Conservation (phyloP, 805 yeast genomes). For the Priceomyces melissophilus region DNA sequence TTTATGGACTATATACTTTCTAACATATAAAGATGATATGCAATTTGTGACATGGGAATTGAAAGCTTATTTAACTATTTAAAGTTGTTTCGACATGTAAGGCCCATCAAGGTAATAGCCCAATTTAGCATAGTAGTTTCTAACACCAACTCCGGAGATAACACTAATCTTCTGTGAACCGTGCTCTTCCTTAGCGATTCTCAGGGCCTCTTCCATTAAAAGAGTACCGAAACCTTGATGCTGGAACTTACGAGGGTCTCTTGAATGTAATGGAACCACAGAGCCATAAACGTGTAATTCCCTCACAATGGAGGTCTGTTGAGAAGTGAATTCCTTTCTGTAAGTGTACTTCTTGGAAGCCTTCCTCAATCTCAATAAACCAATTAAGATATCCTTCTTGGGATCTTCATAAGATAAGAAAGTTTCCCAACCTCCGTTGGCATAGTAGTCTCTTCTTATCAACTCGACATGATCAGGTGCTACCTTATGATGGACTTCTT, state of each 20-base stretch:
- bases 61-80: slow-evolving; percentile 6
- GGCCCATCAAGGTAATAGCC: slow-evolving; percentile 96
- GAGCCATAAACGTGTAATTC: slow-evolving; percentile 97
- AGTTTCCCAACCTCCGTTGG: slow-evolving; percentile 99
- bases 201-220: slow-evolving; percentile 96
- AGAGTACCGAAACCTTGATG: slow-evolving; percentile 98
- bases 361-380: slow-evolving; percentile 80
- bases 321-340: slow-evolving; percentile 79
- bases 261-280: slow-evolving; percentile 91
- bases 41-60: no score
- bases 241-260: slow-evolving; percentile 97
- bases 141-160: slow-evolving; percentile 95
- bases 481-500: slow-evolving; percentile 95
- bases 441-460: slow-evolving; percentile 91
- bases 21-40: no score
- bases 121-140: slow-evolving; percentile 89
- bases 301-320: slow-evolving; percentile 91
- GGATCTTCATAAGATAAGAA: slow-evolving; percentile 96
- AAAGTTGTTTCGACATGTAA: slow-evolving; percentile 75
- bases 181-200: slow-evolving; percentile 93
- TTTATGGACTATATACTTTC: no score
- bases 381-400: slow-evolving; percentile 90
- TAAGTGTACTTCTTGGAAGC: slow-evolving; percentile 87
- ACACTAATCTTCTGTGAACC: slow-evolving; percentile 89
- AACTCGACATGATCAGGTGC: slow-evolving; percentile 96